Percentiles rank a stretch among this genome's conserved stretches.
Evolutionary conservation across 257 asterid genomes (phyloP).

Genomic region (Hygrophila difformis): DNA sequence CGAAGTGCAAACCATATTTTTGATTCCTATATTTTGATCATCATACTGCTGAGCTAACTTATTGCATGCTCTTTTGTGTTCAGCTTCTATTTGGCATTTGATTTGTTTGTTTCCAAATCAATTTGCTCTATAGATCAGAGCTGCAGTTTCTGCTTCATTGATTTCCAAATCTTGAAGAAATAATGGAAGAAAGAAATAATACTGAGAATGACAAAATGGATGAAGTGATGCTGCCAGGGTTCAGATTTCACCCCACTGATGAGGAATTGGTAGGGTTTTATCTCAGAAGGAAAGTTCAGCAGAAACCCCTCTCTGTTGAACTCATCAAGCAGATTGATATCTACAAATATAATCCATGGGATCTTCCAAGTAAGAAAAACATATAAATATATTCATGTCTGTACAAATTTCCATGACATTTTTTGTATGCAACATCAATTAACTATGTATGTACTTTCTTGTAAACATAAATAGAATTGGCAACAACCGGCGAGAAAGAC

Average conservation of each 20-base stretch:
- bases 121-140: no score
- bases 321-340: conserved; percentile 89
- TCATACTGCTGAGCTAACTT: conserved; percentile 10
- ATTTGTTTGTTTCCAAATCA: no score
- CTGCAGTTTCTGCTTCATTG: no score
- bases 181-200: conserved; percentile 24
- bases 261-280: conserved; percentile 96
- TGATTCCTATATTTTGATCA: conserved; percentile 29
- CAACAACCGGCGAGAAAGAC: conserved; percentile 59
- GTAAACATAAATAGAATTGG: conserved; percentile 41
- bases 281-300: conserved; percentile 63
- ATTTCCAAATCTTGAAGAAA: neutral
- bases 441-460: no score
- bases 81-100: no score
- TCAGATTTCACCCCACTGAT: conserved; percentile 93
- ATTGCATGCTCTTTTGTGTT: conserved; percentile 6
- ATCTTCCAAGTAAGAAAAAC: conserved; percentile 98
- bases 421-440: no score
- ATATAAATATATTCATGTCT: no score
- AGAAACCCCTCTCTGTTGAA: conserved; percentile 70
- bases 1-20: conserved; percentile 40
- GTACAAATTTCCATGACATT: no score
- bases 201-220: conserved; percentile 33
- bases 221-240: conserved; percentile 80
- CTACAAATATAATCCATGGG: conserved; percentile 97